Percentiles rank a stretch among this genome's conserved stretches.
Evolutionary conservation across 2,329 filamentous ascomycete species (phyloP).

Genomic region (Xylaria sp.): DNA sequence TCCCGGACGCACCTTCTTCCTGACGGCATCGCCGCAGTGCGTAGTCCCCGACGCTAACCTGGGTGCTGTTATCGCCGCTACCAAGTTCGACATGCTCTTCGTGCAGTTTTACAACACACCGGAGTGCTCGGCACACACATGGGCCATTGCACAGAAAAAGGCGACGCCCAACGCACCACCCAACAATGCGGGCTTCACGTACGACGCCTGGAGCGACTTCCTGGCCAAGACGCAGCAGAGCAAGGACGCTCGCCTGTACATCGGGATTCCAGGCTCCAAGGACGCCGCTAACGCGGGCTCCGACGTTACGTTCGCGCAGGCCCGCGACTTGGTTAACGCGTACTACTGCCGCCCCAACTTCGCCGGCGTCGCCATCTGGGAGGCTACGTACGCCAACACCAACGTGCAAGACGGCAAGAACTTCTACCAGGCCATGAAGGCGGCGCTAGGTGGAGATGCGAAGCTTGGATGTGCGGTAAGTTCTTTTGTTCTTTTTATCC

Average conservation of each 20-base stretch:
- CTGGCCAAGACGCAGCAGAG: constrained; percentile 40
- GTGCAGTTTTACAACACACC: constrained; percentile 56
- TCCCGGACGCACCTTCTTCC: constrained; percentile 32
- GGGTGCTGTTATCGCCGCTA: constrained; percentile 23
- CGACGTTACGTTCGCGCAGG: constrained; percentile 40
- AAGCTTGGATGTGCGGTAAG: constrained; percentile 19
- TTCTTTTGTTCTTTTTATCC: neutral
- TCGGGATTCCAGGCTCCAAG: constrained; percentile 45
- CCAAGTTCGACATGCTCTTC: constrained; percentile 47
- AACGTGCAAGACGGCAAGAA: constrained; percentile 40
- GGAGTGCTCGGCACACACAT: constrained; percentile 38
- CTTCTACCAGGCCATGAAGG: constrained; percentile 44
- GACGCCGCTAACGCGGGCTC: constrained; percentile 35
- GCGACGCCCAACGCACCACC: constrained; percentile 30
- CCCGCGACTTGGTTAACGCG: constrained; percentile 43
- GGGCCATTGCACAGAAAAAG: constrained; percentile 35
- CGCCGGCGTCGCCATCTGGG: constrained; percentile 52
- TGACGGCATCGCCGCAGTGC: constrained; percentile 52
- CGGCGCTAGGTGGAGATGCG: constrained; percentile 34
- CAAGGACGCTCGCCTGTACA: constrained; percentile 46
- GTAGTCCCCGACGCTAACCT: constrained; percentile 44
- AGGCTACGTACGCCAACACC: constrained; percentile 40
- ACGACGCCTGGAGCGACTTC: constrained; percentile 45
- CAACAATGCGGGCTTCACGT: constrained; percentile 44
- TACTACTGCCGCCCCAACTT: constrained; percentile 45